Percentiles rank a stretch among this genome's conserved stretches.
Conservation (phyloP, 805 yeast species). For the Wickerhamiella domercqiae region DNA sequence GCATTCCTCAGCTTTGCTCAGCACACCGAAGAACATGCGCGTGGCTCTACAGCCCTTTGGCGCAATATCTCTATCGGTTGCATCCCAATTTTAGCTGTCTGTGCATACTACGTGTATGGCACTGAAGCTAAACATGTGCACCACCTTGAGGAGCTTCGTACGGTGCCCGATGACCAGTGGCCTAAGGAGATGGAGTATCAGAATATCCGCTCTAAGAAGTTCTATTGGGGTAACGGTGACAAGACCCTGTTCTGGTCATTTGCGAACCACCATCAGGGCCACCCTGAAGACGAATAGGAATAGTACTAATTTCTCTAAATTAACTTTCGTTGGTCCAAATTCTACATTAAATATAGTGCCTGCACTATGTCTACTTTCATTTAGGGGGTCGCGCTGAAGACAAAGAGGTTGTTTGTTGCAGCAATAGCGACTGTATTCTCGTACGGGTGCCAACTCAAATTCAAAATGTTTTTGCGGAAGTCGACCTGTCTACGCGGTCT, state of each 20-base stretch:
- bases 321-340: too few relatives aligned
- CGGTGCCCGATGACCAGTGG: conserved; percentile 78
- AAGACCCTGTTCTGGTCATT: conserved; percentile 95
- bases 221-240: conserved; percentile 99
- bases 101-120: conserved; percentile 67
- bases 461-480: conserved; percentile 86
- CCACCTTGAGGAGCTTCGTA: conserved; percentile 46
- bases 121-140: conserved; percentile 79
- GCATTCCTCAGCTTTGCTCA: conserved; percentile 46
- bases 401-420: conserved; percentile 72
- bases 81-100: conserved; percentile 59
- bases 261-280: conserved; percentile 61
- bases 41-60: conserved; percentile 65
- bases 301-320: not conserved
- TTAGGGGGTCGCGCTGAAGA: conserved; percentile 20
- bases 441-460: conserved; percentile 95
- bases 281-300: conserved; percentile 9
- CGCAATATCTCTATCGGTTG: conserved; percentile 73
- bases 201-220: conserved; percentile 73
- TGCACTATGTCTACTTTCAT: not conserved
- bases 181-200: conserved; percentile 82
- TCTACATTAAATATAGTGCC: conserved; percentile 1
- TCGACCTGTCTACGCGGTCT: conserved; percentile 66
- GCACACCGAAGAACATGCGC: conserved; percentile 68
- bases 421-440: conserved; percentile 97